Base-by-base conservation (phyloP, 2,329 filamentous ascomycete species). In the Cercospora sp. region DNA sequence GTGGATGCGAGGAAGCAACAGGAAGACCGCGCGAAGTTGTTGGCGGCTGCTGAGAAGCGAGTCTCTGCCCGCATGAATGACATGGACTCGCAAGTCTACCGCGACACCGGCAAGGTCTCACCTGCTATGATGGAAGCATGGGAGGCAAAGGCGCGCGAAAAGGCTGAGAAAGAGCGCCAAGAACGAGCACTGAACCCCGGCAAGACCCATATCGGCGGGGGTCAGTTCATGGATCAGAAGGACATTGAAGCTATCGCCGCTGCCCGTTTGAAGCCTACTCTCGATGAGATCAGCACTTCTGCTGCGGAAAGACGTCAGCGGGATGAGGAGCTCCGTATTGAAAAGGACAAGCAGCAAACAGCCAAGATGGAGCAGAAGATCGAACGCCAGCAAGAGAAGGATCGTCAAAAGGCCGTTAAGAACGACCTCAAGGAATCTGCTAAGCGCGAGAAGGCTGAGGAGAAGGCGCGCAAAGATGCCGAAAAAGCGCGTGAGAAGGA, bases 271-370 rank as follows among this genome's bases (percentile, higher is more conserved):
- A 91, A 94, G 77, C 94, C 94, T 4, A 88, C 95, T 0, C 79
- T 97, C 5, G 90, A 97, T 72, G 91, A 96, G 71, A 95, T 97
- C 70, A 89, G 90, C 63, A 89, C 91, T 62, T 91, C 89, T 76
- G 91, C 91, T 0, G 90, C 93, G 75, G 85, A 85, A 69, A 89
- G 93, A 77, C 85, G 87, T 45, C 91, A 90, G 60, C 85, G 89
- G 68, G 85, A 91, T 69, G 84, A 89, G 58, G 87, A 89, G 71
- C 79, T 87, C 10, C 85, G 86, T 51, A 77, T 88, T 18, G 90
- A 93, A 68, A 83, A 88, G 69, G 88, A 92, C 67, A 84, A 88
- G 70, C 85, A 86, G 73, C 85, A 89, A 76, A 85, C 89, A 63
- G 84, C 88, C 61, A 85, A 86, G 60, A 83, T 83, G 58, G 82